These are phyloP conservation scores for Kernera saxatilis DNA, from an alignment of 345 rosid species.

Conservation along the genomic window DNA sequence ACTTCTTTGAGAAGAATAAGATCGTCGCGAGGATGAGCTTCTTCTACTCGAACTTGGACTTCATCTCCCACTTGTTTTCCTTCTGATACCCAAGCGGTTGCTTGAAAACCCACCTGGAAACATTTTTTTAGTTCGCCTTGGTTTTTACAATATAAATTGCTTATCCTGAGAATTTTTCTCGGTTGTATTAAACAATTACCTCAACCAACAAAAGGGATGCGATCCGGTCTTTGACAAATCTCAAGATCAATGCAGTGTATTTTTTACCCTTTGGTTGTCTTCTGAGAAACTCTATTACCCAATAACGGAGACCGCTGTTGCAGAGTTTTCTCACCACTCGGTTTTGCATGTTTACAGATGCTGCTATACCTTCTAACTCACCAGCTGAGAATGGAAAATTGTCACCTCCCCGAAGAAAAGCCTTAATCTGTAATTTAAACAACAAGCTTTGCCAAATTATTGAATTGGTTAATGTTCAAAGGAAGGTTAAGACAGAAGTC, in stretches of 20 bases:
- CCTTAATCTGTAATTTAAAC: slow-evolving; percentile 54
- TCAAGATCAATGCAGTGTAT: slow-evolving; percentile 64
- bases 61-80: slow-evolving; percentile 85
- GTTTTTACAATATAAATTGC: neutral
- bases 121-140: neutral
- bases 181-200: slow-evolving; percentile 36
- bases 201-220: slow-evolving; percentile 74
- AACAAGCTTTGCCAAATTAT: neutral
- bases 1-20: slow-evolving; percentile 62
- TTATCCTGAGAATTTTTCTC: neutral
- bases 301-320: slow-evolving; percentile 68
- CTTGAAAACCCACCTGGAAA: slow-evolving; percentile 76
- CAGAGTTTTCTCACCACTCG: slow-evolving; percentile 56
- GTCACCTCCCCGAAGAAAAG: slow-evolving; percentile 79
- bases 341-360: slow-evolving; percentile 57
- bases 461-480: neutral
- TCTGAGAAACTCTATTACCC: slow-evolving; percentile 78
- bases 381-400: slow-evolving; percentile 80
- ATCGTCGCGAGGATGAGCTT: slow-evolving; percentile 83
- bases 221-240: slow-evolving; percentile 76
- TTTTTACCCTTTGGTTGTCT: slow-evolving; percentile 71
- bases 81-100: slow-evolving; percentile 68
- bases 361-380: slow-evolving; percentile 84
- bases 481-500: neutral
- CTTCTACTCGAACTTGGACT: slow-evolving; percentile 66